Percentiles rank a stretch among this genome's conserved stretches.
phyloP scores from a whole-genome alignment of 495 filamentous ascomycete genomes.

The Neurospora sp. region DNA sequence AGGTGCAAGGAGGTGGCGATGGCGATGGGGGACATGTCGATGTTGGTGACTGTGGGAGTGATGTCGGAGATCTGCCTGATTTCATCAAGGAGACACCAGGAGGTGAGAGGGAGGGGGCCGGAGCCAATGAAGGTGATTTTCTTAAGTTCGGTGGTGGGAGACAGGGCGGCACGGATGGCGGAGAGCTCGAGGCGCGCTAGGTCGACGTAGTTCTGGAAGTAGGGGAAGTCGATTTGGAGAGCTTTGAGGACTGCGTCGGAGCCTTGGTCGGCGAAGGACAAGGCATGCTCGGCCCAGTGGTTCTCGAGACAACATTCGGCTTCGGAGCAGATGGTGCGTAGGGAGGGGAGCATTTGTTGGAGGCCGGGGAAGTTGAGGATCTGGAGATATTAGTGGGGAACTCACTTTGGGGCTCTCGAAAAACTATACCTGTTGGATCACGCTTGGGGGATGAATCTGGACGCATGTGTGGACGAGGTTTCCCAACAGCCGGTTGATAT shows the following conservation, averaged over 20 bases:
- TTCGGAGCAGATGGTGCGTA: constrained; percentile 17
- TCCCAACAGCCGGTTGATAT: constrained; percentile 16
- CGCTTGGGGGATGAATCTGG: constrained; percentile 13
- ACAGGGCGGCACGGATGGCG: constrained; percentile 14
- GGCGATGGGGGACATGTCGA: constrained; percentile 13
- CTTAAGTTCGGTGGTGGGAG: background rate
- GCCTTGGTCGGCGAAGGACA: background rate
- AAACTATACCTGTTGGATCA: constrained; percentile 10
- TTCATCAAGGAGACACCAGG: constrained; percentile 14
- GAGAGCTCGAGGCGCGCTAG: constrained; percentile 20
- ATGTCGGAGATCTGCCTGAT: background rate
- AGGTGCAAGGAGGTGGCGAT: constrained; percentile 12
- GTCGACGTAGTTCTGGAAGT: constrained; percentile 23
- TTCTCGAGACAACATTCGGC: constrained; percentile 18
- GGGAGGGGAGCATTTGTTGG: constrained; percentile 9
- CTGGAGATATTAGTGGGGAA: constrained; percentile 1
- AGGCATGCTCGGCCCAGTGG: constrained; percentile 13
- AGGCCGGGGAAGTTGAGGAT: constrained; percentile 9
- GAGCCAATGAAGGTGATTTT: constrained; percentile 23
- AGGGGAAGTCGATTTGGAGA: constrained; percentile 14
- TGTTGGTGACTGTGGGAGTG: constrained; percentile 11
- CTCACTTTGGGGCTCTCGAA: background rate
- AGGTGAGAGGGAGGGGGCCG: constrained; percentile 20
- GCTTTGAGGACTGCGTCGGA: constrained; percentile 5
- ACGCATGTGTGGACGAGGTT: constrained; percentile 17